Conservation (phyloP, 164 flowering plant genomes). For the Liriodendron chinense region DNA sequence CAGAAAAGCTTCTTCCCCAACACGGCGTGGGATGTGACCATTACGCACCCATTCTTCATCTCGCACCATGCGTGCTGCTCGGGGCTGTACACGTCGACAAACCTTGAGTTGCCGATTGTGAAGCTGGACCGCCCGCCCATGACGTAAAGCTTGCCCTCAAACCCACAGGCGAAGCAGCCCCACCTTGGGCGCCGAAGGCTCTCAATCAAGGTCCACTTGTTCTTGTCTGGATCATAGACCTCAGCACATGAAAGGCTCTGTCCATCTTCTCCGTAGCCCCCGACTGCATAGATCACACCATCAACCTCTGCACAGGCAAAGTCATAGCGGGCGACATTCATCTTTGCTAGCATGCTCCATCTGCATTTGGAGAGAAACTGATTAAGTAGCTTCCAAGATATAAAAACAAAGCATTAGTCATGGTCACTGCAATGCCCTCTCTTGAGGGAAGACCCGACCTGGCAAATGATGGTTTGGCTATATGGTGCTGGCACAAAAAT, state of each 20-base stretch:
- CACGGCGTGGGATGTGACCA: slow-evolving; percentile 95
- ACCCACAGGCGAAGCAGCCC: slow-evolving; percentile 83
- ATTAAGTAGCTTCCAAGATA: not conserved
- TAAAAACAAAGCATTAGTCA: not conserved
- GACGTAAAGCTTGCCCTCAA: slow-evolving; percentile 81
- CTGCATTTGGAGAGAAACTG: slow-evolving; percentile 37
- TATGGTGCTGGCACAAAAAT: no score
- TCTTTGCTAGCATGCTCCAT: slow-evolving; percentile 67
- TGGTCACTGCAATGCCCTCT: no score
- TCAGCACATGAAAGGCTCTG: slow-evolving; percentile 79
- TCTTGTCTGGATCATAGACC: slow-evolving; percentile 68
- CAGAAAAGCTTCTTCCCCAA: slow-evolving; percentile 76
- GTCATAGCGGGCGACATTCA: slow-evolving; percentile 90
- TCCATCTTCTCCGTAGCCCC: slow-evolving; percentile 80
- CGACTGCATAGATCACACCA: slow-evolving; percentile 76
- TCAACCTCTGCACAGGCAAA: slow-evolving; percentile 89
- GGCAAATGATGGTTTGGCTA: no score
- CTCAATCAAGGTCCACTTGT: slow-evolving; percentile 76
- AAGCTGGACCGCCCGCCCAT: slow-evolving; percentile 96
- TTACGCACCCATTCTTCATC: slow-evolving; percentile 91
- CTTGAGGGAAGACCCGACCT: no score
- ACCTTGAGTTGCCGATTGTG: slow-evolving; percentile 87
- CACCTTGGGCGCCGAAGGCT: slow-evolving; percentile 79
- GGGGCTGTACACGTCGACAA: slow-evolving; percentile 74
- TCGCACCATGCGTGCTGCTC: slow-evolving; percentile 66